phyloP scores from a whole-genome alignment of 1,284 basidiomycete species.

The Boletus mariae region DNA sequence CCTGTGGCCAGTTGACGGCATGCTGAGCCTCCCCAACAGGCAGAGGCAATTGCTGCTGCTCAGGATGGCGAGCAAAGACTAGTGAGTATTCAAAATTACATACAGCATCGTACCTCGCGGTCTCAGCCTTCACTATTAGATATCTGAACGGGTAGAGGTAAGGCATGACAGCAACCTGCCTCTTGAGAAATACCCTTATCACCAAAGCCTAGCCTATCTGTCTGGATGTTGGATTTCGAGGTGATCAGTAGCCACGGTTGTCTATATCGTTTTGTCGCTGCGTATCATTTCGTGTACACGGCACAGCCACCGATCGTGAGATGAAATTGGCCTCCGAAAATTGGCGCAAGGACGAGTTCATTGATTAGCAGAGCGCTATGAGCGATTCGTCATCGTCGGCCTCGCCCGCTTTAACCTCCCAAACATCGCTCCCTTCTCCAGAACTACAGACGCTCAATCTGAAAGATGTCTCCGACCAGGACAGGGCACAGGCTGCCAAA shows the following conservation, averaged over 20 bases:
- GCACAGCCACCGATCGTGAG: constrained; percentile 31
- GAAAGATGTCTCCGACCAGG: constrained; percentile 63
- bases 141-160: too few species aligned
- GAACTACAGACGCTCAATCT: constrained; percentile 48
- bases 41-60: too few species aligned
- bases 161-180: too few species aligned
- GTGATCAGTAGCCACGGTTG: neutral
- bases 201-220: too few species aligned
- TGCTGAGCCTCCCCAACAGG: too few species aligned
- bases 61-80: too few species aligned
- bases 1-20: neutral
- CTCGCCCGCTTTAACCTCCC: constrained; percentile 48
- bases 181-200: too few species aligned
- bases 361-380: constrained; percentile 35
- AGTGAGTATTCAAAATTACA: too few species aligned
- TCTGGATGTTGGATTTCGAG: too few species aligned
- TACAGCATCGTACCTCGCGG: too few species aligned
- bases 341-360: neutral
- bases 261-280: neutral
- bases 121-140: too few species aligned
- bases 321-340: constrained; percentile 16
- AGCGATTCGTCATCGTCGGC: constrained; percentile 35
- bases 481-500: constrained; percentile 61
- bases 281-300: neutral
- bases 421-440: constrained; percentile 56